Percentiles rank a stretch among this genome's conserved stretches.
These are phyloP conservation scores for Osmanthus fragrans DNA, from an alignment of 257 asterid genomes.

Conservation along the genomic window DNA sequence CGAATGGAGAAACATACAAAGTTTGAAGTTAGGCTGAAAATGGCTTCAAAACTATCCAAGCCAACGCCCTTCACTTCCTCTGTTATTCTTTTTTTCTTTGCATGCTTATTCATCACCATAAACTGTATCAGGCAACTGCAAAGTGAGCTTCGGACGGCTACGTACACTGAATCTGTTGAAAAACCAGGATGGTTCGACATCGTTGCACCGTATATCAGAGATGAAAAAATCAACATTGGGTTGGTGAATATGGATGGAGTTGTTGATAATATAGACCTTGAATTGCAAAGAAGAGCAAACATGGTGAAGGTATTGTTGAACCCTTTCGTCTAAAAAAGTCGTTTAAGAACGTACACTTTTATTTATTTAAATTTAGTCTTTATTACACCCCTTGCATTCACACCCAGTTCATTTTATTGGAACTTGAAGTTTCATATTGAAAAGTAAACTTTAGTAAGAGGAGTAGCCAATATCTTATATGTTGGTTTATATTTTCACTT, in stretches of 20 bases:
- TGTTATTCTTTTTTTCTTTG: slow-evolving; percentile 40
- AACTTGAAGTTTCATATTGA: no score
- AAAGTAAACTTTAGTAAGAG: no score
- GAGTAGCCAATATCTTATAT: no score
- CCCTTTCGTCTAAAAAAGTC: neutral
- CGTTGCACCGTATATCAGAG: slow-evolving; percentile 23
- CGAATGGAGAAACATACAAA: neutral
- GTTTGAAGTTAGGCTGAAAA: slow-evolving; percentile 8
- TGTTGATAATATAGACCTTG: neutral
- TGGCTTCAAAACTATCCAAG: slow-evolving; percentile 49
- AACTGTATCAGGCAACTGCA: slow-evolving; percentile 30
- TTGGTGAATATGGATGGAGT: slow-evolving; percentile 38
- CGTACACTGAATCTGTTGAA: neutral
- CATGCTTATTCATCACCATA: slow-evolving; percentile 33
- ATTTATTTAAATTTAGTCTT: neutral
- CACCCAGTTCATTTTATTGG: no score
- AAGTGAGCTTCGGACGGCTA: slow-evolving; percentile 17
- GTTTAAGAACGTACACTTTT: no score
- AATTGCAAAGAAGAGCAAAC: slow-evolving; percentile 7
- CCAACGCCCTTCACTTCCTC: slow-evolving; percentile 30
- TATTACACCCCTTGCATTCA: no score
- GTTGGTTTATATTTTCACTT: no score
- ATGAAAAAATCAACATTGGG: slow-evolving; percentile 34
- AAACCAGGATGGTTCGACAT: slow-evolving; percentile 34
- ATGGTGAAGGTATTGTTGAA: slow-evolving; percentile 16